Evolutionary conservation across 2,329 filamentous ascomycete genomes (phyloP).

Genomic region (Fonsecaea pugnacius): DNA sequence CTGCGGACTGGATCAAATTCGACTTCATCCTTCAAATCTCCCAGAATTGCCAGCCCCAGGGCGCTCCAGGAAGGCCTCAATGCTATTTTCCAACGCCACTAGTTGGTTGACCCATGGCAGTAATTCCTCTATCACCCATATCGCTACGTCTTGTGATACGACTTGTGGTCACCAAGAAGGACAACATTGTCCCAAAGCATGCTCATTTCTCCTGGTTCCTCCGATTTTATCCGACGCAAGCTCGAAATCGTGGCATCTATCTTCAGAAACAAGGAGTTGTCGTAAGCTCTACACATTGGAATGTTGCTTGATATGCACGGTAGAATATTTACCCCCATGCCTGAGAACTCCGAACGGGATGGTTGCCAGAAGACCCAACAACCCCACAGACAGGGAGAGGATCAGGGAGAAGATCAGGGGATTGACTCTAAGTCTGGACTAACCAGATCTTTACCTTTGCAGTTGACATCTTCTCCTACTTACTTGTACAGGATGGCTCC

Average conservation of each 20-base stretch:
- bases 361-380: constrained; percentile 1
- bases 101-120: neutral
- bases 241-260: neutral
- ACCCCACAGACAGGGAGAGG: neutral
- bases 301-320: neutral
- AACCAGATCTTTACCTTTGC: too few species aligned
- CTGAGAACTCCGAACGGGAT: constrained; percentile 18
- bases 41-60: neutral
- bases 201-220: neutral
- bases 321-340: constrained; percentile 18
- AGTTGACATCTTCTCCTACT: too few species aligned
- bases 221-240: constrained; percentile 6
- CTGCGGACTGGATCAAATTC: neutral
- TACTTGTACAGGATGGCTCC: neutral
- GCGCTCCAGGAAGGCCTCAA: too few species aligned
- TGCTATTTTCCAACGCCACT: neutral
- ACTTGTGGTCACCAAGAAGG: neutral
- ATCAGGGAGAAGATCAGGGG: too few species aligned
- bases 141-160: neutral
- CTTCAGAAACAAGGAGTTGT: neutral
- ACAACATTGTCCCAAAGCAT: neutral
- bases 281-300: neutral
- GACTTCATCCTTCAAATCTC: neutral
- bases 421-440: too few species aligned
- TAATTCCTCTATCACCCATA: neutral